Conservation (phyloP, 176 grass and related monocot species). For the Bothriochloa decipiens region DNA sequence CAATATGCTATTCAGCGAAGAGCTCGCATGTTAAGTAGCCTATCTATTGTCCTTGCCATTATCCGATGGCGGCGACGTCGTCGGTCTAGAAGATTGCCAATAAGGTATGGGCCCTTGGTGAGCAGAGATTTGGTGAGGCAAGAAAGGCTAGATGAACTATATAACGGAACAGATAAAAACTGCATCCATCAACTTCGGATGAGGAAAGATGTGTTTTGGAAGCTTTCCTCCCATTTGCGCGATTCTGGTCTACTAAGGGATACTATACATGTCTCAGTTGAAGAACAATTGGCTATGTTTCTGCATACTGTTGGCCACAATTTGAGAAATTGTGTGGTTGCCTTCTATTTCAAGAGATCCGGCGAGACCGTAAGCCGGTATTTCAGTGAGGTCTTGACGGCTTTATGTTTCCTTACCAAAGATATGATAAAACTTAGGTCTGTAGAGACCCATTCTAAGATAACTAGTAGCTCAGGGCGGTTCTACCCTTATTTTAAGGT, state of each 20-base stretch:
- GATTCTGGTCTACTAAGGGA: background rate
- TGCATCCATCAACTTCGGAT: constrained; percentile 12
- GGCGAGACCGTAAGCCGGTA: background rate
- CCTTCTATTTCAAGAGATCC: background rate
- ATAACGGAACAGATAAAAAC: background rate
- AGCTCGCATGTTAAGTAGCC: background rate
- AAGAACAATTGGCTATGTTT: constrained; percentile 20
- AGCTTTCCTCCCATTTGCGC: background rate
- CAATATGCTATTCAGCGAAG: background rate
- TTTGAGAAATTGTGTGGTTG: constrained; percentile 21
- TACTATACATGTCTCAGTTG: background rate
- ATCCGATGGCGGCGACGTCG: background rate
- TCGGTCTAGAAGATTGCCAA: background rate
- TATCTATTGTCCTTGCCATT: background rate
- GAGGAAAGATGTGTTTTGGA: constrained; percentile 1
- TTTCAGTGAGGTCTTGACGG: constrained; percentile 9
- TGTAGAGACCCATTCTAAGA: constrained; percentile 4
- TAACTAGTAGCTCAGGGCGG: background rate
- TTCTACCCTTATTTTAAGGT: constrained; percentile 30
- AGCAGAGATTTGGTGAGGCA: background rate
- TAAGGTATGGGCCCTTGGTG: background rate
- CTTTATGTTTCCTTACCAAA: background rate
- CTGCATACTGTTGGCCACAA: constrained; percentile 2
- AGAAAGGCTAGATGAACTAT: constrained; percentile 13
- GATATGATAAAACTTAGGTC: constrained; percentile 25